These are phyloP conservation scores for Aspergillus eucalypticola DNA, from an alignment of 2,329 filamentous ascomycete genomes.

Conservation along the genomic window DNA sequence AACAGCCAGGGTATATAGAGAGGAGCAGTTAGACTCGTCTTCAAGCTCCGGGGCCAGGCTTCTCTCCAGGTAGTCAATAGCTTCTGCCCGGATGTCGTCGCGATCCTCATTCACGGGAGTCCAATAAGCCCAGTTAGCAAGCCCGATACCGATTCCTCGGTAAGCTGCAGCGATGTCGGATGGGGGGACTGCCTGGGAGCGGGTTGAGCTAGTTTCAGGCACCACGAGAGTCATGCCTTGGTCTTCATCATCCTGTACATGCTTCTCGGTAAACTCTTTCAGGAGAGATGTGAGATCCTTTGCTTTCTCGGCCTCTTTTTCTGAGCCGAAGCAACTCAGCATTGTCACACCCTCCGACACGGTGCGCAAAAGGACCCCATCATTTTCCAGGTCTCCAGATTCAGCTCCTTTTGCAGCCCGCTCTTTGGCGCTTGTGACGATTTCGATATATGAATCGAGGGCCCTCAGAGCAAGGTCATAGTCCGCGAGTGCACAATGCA, in stretches of 20 bases:
- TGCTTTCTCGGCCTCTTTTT: constrained; percentile 75
- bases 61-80: constrained; percentile 72
- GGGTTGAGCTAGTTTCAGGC: constrained; percentile 18
- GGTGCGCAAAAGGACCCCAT: constrained; percentile 74
- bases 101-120: constrained; percentile 74
- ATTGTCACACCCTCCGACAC: constrained; percentile 77
- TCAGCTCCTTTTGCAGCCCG: constrained; percentile 69
- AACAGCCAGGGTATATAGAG: constrained; percentile 77
- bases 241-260: constrained; percentile 38
- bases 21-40: constrained; percentile 68
- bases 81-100: constrained; percentile 72
- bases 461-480: constrained; percentile 90
- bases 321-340: constrained; percentile 77
- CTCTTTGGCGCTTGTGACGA: constrained; percentile 81
- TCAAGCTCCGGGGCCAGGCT: constrained; percentile 69
- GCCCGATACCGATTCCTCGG: constrained; percentile 80
- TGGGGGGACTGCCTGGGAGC: constrained; percentile 52
- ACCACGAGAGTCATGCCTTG: constrained; percentile 22
- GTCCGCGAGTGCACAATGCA: constrained; percentile 84
- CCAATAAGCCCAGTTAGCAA: constrained; percentile 82
- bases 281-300: constrained; percentile 69
- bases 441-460: constrained; percentile 87
- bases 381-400: constrained; percentile 73
- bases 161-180: constrained; percentile 69
- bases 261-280: constrained; percentile 71